Conservation (phyloP, 768 basidiomycete species). For the Chalciporus pseudorubinellus region DNA sequence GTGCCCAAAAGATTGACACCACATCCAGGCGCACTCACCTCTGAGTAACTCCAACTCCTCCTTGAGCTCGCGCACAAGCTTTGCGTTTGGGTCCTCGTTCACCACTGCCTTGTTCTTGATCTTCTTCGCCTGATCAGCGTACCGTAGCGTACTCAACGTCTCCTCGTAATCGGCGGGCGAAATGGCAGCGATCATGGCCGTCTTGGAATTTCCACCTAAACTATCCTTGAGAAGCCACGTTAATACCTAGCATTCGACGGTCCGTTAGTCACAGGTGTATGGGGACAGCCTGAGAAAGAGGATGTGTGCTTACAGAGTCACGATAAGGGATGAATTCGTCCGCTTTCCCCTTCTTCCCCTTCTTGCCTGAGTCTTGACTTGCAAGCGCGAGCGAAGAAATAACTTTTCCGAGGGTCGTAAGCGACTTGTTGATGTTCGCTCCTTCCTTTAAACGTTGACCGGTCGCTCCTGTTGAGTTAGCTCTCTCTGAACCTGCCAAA, state of each 20-base stretch:
- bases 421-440: conserved; percentile 97
- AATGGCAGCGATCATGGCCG: conserved; percentile 99
- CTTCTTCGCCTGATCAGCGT: conserved; percentile 99
- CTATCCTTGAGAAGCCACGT: conserved; percentile 99
- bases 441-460: conserved; percentile 96
- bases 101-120: conserved; percentile 99
- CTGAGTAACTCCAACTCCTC: conserved; percentile 94
- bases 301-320: conserved; percentile 72
- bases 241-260: conserved; percentile 58
- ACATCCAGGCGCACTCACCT: conserved; percentile 41
- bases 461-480: conserved; percentile 97
- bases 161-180: conserved; percentile 99
- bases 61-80: conserved; percentile 97
- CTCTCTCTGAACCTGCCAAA: conserved; percentile 94
- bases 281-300: not conserved
- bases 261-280: conserved; percentile 5
- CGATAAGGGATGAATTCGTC: conserved; percentile 97
- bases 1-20: not conserved
- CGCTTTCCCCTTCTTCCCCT: conserved; percentile 84
- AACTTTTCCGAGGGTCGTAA: conserved; percentile 97
- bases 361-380: conserved; percentile 60
- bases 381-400: conserved; percentile 83
- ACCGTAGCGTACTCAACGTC: conserved; percentile 92
- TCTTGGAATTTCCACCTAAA: conserved; percentile 95
- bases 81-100: conserved; percentile 99